Base-by-base conservation (phyloP, 805 yeast species). In the Torulaspora microellipsoides region DNA sequence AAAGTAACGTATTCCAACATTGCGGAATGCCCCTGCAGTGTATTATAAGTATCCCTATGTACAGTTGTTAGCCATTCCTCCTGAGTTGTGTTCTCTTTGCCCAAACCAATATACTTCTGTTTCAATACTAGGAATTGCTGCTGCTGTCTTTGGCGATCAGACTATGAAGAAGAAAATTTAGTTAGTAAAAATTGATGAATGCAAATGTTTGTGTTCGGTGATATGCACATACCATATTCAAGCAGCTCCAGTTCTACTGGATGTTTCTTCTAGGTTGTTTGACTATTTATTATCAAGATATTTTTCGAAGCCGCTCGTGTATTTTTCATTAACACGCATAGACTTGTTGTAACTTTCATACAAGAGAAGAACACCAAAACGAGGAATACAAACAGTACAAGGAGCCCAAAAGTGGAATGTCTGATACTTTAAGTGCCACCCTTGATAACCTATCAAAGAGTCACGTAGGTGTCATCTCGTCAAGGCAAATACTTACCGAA, bases 61-160 rank as follows among this genome's bases (percentile, higher is more conserved):
- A 62, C 57, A 53, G 84, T 85, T 5, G 74, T 63, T 47, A 81
- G 55, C 78, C 91, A 90, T 60, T 85, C 91, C 12, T 71, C 70
- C 40, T 81, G 69, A 0, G 83, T 70, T 0, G 95, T 88, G 41
- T 79, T 81, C 8, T 89, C 73, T 56, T 79, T 73, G 0, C 96
- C 96, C 1, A 90, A 62, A 1, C 95, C 95, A 15, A 83, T 68
- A 57, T 84, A 80, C 55, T 82, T 78, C 34, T 78, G 58, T 54
- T 80, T 81, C 40, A 78, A 68, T 27, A 69, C 74, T 37, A 77
- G 78, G 56, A 71, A 81, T 36, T 70, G 68, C 54, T 77, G 83
- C 47, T 72, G 72, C 34, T 81, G 85, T 49, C 83, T 68, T 15
- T 78, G 68, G 62, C 77, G 79, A 52, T 83, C 89, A 4, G 87